A percentile compares a stretch with the other conserved stretches of the same genome.
Conservation (phyloP, 257 asterid species). For the Jaltomata sinuosa region DNA sequence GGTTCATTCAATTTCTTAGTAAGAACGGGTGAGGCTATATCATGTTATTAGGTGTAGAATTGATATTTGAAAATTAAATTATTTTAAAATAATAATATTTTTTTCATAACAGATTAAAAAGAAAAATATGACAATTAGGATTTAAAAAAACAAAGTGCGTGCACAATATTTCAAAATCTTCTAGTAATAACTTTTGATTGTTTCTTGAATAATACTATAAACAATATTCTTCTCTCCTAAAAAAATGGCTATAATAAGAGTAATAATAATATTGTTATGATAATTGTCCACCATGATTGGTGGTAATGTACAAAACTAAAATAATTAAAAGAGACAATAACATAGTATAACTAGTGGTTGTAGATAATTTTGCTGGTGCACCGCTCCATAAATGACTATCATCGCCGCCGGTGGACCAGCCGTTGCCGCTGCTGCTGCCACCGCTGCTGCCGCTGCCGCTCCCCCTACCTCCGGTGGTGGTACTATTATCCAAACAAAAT, state of each 20-base stretch:
- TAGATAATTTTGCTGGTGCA: slow-evolving; percentile 26
- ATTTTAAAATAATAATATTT: neutral
- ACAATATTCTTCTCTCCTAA: neutral
- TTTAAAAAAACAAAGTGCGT: too few relatives aligned
- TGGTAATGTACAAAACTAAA: slow-evolving; percentile 29
- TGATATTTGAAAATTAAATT: neutral
- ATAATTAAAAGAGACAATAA: slow-evolving; percentile 40
- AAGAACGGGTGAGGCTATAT: neutral
- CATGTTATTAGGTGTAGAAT: neutral
- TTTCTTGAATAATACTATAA: neutral
- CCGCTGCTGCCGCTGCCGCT: slow-evolving; percentile 15
- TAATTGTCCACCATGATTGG: slow-evolving; percentile 32
- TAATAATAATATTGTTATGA: slow-evolving; percentile 14
- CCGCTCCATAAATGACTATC: slow-evolving; percentile 40
- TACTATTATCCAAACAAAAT: slow-evolving; percentile 46
- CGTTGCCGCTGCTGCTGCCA: too few relatives aligned
- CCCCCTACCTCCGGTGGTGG: slow-evolving; percentile 26
- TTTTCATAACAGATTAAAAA: too few relatives aligned
- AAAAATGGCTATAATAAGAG: slow-evolving; percentile 8
- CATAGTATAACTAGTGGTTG: slow-evolving; percentile 25
- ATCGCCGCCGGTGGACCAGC: slow-evolving; percentile 22
- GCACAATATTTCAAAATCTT: too few relatives aligned
- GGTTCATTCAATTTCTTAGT: neutral
- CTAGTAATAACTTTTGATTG: neutral
- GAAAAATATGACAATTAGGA: neutral